phyloP scores from a whole-genome alignment of 2,329 filamentous ascomycete genomes.

The Aquanectria penicillioides region DNA sequence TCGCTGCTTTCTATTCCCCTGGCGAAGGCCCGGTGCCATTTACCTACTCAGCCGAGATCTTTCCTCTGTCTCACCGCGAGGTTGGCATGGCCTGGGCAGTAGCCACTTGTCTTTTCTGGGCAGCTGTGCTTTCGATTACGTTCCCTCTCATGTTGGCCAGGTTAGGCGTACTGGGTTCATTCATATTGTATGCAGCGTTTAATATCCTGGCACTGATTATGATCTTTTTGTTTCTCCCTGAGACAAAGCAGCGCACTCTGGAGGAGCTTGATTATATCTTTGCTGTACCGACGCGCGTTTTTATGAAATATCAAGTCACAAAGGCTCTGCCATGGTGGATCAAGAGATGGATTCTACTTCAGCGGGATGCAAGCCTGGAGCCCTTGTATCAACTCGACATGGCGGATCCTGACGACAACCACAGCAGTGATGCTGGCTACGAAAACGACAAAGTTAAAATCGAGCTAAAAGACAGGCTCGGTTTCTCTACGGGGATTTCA shows the following conservation, averaged over 20 bases:
- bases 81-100: conserved; percentile 78
- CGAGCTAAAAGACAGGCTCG: conserved; percentile 51
- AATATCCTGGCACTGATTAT: conserved; percentile 65
- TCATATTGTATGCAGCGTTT: conserved; percentile 64
- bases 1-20: conserved; percentile 61
- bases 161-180: conserved; percentile 59
- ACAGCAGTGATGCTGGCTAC: conserved; percentile 43
- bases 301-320: conserved; percentile 66
- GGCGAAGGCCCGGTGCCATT: conserved; percentile 75
- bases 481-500: conserved; percentile 40
- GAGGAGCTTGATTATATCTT: conserved; percentile 70
- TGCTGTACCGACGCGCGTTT: conserved; percentile 66
- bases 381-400: conserved; percentile 56
- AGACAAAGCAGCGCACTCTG: conserved; percentile 66
- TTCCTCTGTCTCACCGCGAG: conserved; percentile 75
- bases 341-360: conserved; percentile 65
- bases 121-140: conserved; percentile 69
- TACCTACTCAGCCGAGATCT: conserved; percentile 75
- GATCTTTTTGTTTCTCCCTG: conserved; percentile 67
- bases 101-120: conserved; percentile 71
- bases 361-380: conserved; percentile 53
- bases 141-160: conserved; percentile 66
- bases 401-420: conserved; percentile 44
- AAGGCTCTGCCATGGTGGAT: conserved; percentile 70
- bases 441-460: conserved; percentile 52